Base-by-base conservation (phyloP, 106 monocot species). In the Hemerocallis citrina region DNA sequence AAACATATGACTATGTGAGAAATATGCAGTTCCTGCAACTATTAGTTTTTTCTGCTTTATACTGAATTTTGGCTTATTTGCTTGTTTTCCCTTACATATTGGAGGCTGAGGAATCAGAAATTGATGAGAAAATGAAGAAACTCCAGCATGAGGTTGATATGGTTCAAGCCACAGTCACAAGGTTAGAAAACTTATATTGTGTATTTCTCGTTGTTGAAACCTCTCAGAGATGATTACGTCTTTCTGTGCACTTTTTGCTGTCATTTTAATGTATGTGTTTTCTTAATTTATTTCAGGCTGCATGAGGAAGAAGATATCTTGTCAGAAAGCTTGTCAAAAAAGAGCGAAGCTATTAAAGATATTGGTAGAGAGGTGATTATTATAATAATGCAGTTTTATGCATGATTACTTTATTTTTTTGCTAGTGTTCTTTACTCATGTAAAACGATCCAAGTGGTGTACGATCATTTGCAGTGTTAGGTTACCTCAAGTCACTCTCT, bases 331-430 rank as follows among this genome's bases (percentile, higher is more conserved):
- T 64, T 92, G 43, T 63, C 66, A 27, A 20, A 10, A n/a, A 58
- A 68, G 51, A 67, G 20, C 48, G 74, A 76, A 64, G 44, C 63
- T 23, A 61, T 74, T 0, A 74, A 46, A 14, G 72, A 79, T 47
- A 69, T 92, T 58, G 50, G 24, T 64, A 98, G 68, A 71, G 92
- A 98, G 98, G 98, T 88, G 23, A n/a, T n/a, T n/a, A n/a, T n/a
- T n/a, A n/a, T n/a, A n/a, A n/a, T n/a, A n/a, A n/a, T n/a, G n/a
- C n/a, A n/a, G n/a, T n/a, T n/a, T n/a, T n/a, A n/a, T n/a, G n/a
- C n/a, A n/a, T n/a, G n/a, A n/a, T n/a, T n/a, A n/a, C n/a, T n/a
- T n/a, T n/a, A n/a, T n/a, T n/a, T n/a, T n/a, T n/a, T n/a, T n/a
- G n/a, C n/a, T n/a, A n/a, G n/a, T n/a, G n/a, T n/a, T n/a, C n/a